These are phyloP conservation scores for Actinidia chinensis DNA, from an alignment of 179 eudicot genomes.

Conservation along the genomic window DNA sequence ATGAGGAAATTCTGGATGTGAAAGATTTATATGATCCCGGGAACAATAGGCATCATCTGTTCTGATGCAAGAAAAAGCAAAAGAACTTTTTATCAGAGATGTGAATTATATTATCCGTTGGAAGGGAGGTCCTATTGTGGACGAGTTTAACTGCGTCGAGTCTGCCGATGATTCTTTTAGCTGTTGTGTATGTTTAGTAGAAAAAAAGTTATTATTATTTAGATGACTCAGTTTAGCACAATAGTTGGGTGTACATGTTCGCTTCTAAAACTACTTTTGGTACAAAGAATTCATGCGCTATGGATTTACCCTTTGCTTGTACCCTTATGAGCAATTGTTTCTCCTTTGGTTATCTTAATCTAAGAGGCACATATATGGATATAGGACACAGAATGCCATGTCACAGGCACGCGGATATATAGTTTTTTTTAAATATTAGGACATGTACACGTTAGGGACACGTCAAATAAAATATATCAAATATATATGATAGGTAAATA, in stretches of 20 bases:
- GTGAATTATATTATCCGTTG: slow-evolving; percentile 94
- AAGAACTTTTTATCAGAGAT: slow-evolving; percentile 90
- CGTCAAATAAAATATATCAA: too few relatives aligned
- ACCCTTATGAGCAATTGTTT: background rate
- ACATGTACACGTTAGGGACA: too few relatives aligned
- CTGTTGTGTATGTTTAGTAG: slow-evolving; percentile 10
- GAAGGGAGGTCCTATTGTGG: slow-evolving; percentile 95
- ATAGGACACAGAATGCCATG: too few relatives aligned
- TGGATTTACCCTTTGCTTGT: background rate
- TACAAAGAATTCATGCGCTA: background rate
- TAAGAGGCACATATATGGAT: too few relatives aligned
- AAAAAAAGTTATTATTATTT: background rate
- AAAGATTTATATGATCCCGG: slow-evolving; percentile 92
- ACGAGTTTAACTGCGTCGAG: slow-evolving; percentile 99
- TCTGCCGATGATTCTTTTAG: slow-evolving; percentile 70
- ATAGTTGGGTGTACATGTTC: background rate
- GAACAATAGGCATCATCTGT: slow-evolving; percentile 97
- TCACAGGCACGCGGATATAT: too few relatives aligned
- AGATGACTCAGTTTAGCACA: background rate
- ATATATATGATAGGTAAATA: too few relatives aligned
- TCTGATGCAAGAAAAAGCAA: slow-evolving; percentile 92
- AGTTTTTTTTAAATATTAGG: too few relatives aligned
- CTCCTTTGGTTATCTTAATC: slow-evolving; percentile 1
- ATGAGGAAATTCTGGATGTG: slow-evolving; percentile 92
- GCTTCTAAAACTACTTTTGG: background rate